Conservation (phyloP, 805 yeast genomes). For the Candida maesae region DNA sequence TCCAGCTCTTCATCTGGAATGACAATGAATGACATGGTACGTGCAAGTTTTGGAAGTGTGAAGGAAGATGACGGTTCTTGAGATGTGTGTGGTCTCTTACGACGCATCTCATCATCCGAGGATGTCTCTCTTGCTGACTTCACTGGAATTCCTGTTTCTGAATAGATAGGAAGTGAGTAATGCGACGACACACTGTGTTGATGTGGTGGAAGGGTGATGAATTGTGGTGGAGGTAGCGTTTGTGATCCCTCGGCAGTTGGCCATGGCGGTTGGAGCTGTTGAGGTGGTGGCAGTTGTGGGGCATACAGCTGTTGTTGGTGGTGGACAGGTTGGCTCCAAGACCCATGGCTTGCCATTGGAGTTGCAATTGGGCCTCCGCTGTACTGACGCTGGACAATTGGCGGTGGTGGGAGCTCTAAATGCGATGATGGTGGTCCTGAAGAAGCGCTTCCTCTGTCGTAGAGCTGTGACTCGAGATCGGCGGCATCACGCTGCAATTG, state of each 20-base stretch:
- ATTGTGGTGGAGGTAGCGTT: not conserved
- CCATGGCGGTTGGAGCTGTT: slow-evolving; percentile 3
- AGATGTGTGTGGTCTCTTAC: slow-evolving; percentile 10
- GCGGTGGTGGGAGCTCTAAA: not conserved
- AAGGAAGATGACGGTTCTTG: slow-evolving; percentile 5
- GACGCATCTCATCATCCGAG: slow-evolving; percentile 6
- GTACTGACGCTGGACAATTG: too few relatives aligned
- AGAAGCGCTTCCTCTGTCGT: slow-evolving; percentile 5
- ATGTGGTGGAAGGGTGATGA: not conserved
- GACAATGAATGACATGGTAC: slow-evolving; percentile 10
- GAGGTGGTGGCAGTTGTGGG: slow-evolving; percentile 2
- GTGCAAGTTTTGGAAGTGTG: slow-evolving; percentile 12
- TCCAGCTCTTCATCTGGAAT: slow-evolving; percentile 30
- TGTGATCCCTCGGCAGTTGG: not conserved
- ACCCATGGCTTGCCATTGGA: too few relatives aligned
- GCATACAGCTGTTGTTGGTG: too few relatives aligned
- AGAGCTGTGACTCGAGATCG: slow-evolving; percentile 19
- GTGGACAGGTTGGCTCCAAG: too few relatives aligned
- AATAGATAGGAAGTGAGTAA: slow-evolving; percentile 6
- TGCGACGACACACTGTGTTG: too few relatives aligned
- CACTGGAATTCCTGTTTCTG: slow-evolving; percentile 1
- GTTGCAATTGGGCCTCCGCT: too few relatives aligned
- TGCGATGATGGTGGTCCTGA: too few relatives aligned
- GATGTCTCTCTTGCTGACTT: too few relatives aligned
- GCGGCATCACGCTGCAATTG: slow-evolving; percentile 25